Base-by-base conservation (phyloP, 2,329 filamentous ascomycete genomes). In the Cordyceps tenuipes region DNA sequence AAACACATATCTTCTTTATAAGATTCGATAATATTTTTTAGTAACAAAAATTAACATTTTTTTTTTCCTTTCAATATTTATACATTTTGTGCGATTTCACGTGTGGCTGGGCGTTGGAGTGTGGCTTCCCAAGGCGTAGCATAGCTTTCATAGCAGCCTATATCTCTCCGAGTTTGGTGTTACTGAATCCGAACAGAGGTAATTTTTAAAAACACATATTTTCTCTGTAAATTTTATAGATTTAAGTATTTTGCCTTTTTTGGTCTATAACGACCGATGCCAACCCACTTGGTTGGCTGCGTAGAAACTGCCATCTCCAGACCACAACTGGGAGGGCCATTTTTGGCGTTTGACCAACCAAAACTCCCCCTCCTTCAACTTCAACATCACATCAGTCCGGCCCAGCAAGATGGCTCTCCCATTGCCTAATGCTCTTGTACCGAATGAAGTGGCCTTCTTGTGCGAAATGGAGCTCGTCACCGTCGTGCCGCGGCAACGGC, bases 391-490 rank as follows among this genome's bases (percentile, higher is more conserved):
- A 46, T n/a, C 41, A 17, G 41, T 6, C 17, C 3, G 2, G 13
- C 15, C 39, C 6, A 44, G 44, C 10, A 50, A 56, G 34, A 82
- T 82, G 80, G 80, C 80, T 36, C 71, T 80, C 54, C 77, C 79
- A 34, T 71, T 82, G 15, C 78, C 78, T 5, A 68, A 73, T 56
- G 80, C 76, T 73, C 82, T 97, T 49, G 88, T 89, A 67, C 91
- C 94, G 62, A 81, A 89, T 64, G 94, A 99, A 76, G 89, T 95
- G 50, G 89, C 91, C 55, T 99, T 97, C 70, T 79, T 97, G 31
- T 96, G 92, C 74, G 94, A 99, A 77, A 97, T 97, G 91, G 93
- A 97, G 77, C 84, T 91, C 68, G 89, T 99, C 60, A 97, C 92
- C 0, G 83, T 99, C 23, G 85, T 97, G 54, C 94, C 94, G 41